phyloP scores from a whole-genome alignment of 345 rosid species.

The Citrus mangshanensis region DNA sequence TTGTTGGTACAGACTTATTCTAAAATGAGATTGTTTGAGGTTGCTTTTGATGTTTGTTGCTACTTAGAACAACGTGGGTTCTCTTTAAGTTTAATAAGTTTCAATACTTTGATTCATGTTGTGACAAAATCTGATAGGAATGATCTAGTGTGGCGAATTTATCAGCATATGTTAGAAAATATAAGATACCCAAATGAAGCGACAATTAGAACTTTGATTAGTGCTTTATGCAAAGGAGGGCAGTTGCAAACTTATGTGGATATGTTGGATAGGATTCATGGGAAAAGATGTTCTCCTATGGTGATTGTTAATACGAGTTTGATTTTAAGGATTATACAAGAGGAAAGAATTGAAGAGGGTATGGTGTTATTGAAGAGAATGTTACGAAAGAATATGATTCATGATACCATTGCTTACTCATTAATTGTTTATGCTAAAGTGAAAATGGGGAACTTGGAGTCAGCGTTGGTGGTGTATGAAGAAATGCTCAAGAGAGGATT shows the following conservation, averaged over 20 bases:
- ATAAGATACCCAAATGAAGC: constrained; percentile 53
- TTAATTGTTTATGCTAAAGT: constrained; percentile 45
- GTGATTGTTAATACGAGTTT: constrained; percentile 62
- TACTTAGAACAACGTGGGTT: constrained; percentile 50
- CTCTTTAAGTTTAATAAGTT: constrained; percentile 42
- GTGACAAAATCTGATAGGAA: constrained; percentile 49
- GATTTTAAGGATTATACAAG: constrained; percentile 49
- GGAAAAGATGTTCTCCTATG: constrained; percentile 61
- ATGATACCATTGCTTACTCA: constrained; percentile 69
- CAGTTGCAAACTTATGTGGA: constrained; percentile 45
- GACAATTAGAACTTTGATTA: constrained; percentile 44
- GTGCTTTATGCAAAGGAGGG: constrained; percentile 75
- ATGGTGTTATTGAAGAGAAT: constrained; percentile 60
- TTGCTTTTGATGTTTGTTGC: constrained; percentile 58
- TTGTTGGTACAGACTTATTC: constrained; percentile 65
- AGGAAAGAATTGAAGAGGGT: constrained; percentile 42
- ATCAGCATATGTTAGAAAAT: constrained; percentile 51
- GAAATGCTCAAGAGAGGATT: constrained; percentile 80
- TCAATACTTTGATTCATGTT: constrained; percentile 56
- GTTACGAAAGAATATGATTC: constrained; percentile 66
- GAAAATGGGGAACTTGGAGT: constrained; percentile 41
- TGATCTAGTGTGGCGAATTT: constrained; percentile 62
- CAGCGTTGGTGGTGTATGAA: constrained; percentile 47
- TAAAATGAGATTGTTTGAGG: constrained; percentile 50
- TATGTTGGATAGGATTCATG: constrained; percentile 58